A percentile compares a stretch with the other conserved stretches of the same genome.
Evolutionary conservation across 768 basidiomycete species (phyloP).

Genomic region (Daedaleopsis sinensis): DNA sequence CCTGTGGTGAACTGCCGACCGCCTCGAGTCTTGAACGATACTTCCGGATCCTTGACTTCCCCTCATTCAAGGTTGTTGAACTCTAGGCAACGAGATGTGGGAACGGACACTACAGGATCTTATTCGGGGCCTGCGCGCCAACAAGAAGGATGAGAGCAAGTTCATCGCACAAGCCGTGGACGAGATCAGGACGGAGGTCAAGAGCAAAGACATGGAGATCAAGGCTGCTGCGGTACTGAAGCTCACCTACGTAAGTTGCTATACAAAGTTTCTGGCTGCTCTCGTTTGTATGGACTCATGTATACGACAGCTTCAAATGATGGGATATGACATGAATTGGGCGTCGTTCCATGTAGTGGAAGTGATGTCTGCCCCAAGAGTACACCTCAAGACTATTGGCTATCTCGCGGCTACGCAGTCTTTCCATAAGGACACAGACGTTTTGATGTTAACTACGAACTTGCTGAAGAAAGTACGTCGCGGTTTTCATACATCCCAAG

Average conservation of each 20-base stretch:
- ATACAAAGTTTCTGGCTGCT: slow-evolving; percentile 10
- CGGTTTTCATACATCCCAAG: not conserved
- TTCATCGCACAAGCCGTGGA: slow-evolving; percentile 94
- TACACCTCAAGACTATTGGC: slow-evolving; percentile 93
- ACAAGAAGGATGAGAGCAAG: slow-evolving; percentile 90
- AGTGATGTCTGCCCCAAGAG: slow-evolving; percentile 92
- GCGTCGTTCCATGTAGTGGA: slow-evolving; percentile 97
- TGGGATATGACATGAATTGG: slow-evolving; percentile 93
- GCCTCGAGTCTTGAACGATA: not conserved
- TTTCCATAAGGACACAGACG: slow-evolving; percentile 93
- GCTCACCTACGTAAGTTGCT: slow-evolving; percentile 85
- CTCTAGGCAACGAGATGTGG: slow-evolving; percentile 69
- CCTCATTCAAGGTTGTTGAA: too few species aligned
- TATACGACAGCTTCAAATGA: slow-evolving; percentile 86
- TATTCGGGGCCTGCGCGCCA: slow-evolving; percentile 92
- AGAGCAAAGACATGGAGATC: slow-evolving; percentile 93
- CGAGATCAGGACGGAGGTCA: slow-evolving; percentile 91
- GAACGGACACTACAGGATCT: slow-evolving; percentile 95
- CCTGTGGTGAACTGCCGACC: too few species aligned
- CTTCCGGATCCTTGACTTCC: not conserved
- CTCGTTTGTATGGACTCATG: slow-evolving; percentile 5
- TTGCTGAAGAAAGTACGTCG: slow-evolving; percentile 83
- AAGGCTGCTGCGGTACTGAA: slow-evolving; percentile 96
- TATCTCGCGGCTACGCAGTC: slow-evolving; percentile 93
- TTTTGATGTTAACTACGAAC: slow-evolving; percentile 97